Evolutionary conservation across 345 rosid species (phyloP), one percentile per base, ranked within the genome.

Genomic region (Heritiera littoralis): DNA sequence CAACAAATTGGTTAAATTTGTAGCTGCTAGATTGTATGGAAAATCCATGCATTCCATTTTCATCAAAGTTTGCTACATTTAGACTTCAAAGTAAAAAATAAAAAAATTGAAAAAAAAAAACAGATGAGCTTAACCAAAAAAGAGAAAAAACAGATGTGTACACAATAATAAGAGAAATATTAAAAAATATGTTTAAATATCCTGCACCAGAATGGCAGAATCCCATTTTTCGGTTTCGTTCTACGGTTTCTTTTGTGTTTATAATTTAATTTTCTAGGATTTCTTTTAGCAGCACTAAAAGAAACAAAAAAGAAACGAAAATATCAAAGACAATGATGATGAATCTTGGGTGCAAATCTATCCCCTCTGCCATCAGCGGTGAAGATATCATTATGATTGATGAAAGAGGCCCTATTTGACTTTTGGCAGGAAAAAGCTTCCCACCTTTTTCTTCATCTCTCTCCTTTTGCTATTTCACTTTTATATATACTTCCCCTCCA

Each of bases 261-360:
- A 41, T 74, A 17, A 64, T 66, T 54, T 68, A 75, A 20, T 72
- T 73, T 71, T 68, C 15, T 72, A 74, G 72, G 77, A 71, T 73
- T 88, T 79, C 60, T 82, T 85, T 83, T 78, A 73, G 82, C 81
- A 66, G 80, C 66, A 82, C 76, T 35, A 3, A 83, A 83, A 73
- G 80, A 72, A 15, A 72, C 1, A 81, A 81, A 73, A 76, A 30
- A 72, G 56, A 49, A 52, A 72, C 79, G 78, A 66, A 78, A 83
- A 88, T 79, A 86, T 88, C 75, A 82, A 76, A 15, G 77, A 91
- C 88, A 90, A 94, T 93, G 97, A 94, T 93, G 94, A 89, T 90
- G 88, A 87, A 92, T 92, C 93, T 94, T 86, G 81, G 90, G 92
- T 89, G 95, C 93, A 91, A 86, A 90, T 94, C 93, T 87, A 81